Evolutionary conservation across 139 green algal genomes (phyloP).

Genomic region (Micractinium sp.): DNA sequence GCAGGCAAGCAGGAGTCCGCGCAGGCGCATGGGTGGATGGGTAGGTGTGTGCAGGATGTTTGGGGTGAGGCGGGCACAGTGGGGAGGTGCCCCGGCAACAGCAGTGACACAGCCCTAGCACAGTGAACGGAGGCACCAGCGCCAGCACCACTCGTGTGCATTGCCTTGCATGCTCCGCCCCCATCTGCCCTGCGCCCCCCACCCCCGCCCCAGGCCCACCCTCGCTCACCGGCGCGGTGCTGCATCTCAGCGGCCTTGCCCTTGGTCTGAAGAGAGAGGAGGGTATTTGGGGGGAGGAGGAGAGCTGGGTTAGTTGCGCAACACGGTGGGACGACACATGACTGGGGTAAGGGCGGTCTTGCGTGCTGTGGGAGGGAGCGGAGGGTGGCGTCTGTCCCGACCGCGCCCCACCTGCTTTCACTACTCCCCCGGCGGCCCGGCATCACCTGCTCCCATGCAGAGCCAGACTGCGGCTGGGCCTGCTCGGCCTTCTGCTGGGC

Average conservation of each 20-base stretch:
- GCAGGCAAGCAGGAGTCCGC: no score
- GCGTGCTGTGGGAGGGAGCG: background rate
- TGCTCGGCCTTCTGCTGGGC: constrained; percentile 1
- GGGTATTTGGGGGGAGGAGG: background rate
- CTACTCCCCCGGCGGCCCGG: background rate
- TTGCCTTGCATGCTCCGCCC: no score
- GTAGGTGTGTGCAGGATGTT: no score
- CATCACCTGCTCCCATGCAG: background rate
- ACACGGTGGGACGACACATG: no score
- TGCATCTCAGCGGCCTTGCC: constrained; percentile 11
- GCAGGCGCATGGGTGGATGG: no score
- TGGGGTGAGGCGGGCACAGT: no score
- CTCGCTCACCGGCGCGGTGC: constrained; percentile 1
- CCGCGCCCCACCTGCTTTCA: background rate
- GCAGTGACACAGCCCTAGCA: no score
- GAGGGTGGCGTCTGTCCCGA: background rate
- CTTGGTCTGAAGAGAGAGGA: background rate
- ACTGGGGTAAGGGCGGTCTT: background rate
- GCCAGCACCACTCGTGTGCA: no score
- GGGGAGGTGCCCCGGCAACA: no score
- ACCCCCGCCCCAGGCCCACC: no score
- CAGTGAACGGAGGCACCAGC: no score
- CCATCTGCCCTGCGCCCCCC: no score
- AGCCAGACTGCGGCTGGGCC: background rate
- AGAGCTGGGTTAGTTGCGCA: background rate